Conservation (phyloP, 2,329 filamentous ascomycete species). For the Kalmusia sp. region DNA sequence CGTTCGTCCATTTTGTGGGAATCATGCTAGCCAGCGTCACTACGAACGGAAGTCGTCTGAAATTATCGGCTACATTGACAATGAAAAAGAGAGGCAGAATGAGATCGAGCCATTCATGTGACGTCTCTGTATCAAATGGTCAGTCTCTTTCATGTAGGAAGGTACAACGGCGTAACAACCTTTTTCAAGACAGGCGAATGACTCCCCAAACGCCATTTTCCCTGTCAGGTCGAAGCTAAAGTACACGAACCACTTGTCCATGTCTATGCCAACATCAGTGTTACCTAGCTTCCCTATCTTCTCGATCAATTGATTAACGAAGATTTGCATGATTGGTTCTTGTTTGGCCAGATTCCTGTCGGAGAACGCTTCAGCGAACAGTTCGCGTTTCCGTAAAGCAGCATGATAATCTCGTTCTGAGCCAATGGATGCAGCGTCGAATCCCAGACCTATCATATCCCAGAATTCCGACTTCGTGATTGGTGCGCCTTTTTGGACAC, state of each 20-base stretch:
- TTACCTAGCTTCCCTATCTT: slow-evolving; percentile 4
- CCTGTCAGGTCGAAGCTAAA: slow-evolving; percentile 24
- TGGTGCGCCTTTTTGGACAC: neutral
- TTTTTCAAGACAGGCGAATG: slow-evolving; percentile 20
- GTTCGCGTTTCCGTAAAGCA: neutral
- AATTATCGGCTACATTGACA: neutral
- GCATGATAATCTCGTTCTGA: neutral
- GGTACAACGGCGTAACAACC: neutral
- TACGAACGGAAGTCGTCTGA: neutral
- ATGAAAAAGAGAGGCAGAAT: neutral
- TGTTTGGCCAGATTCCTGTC: neutral
- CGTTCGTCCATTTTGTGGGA: neutral
- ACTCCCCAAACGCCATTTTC: slow-evolving; percentile 33
- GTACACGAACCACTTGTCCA: slow-evolving; percentile 7
- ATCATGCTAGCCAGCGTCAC: neutral
- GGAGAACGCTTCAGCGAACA: slow-evolving; percentile 1
- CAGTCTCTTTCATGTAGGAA: neutral
- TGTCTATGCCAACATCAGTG: neutral
- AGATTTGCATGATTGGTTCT: neutral
- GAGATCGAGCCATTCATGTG: slow-evolving; percentile 1
- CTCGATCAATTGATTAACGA: neutral
- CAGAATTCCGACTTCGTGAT: neutral
- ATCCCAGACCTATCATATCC: slow-evolving; percentile 2
- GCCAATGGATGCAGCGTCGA: neutral
- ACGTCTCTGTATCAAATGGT: neutral